These are phyloP conservation scores for Ampelocalamus luodianensis DNA, from an alignment of 176 grass and related monocot genomes.

Conservation along the genomic window DNA sequence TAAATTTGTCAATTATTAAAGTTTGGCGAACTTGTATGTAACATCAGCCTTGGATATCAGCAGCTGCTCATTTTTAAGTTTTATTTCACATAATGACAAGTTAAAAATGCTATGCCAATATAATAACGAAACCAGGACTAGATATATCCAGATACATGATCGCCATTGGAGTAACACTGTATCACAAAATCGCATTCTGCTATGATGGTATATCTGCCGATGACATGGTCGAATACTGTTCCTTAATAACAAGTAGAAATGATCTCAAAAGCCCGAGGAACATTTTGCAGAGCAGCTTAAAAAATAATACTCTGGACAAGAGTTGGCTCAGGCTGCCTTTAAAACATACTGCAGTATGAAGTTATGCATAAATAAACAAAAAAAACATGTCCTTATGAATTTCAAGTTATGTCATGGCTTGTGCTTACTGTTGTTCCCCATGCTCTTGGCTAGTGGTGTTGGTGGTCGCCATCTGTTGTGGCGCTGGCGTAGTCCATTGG, in stretches of 20 bases:
- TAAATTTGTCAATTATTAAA: not conserved
- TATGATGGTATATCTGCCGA: not conserved
- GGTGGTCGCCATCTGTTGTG: too few relatives aligned
- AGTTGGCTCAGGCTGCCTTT: not conserved
- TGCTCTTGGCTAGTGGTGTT: too few relatives aligned
- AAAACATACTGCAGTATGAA: not conserved
- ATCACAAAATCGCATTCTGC: not conserved
- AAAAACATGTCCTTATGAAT: not conserved
- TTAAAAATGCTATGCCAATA: not conserved
- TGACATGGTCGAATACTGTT: conserved; percentile 10
- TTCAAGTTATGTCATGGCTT: conserved; percentile 12
- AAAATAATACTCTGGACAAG: not conserved
- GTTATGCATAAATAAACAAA: conserved; percentile 23
- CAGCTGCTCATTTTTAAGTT: not conserved
- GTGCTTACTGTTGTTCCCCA: too few relatives aligned
- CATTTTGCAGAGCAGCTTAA: conserved; percentile 34
- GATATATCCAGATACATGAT: not conserved
- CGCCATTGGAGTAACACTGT: not conserved
- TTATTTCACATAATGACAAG: conserved; percentile 10
- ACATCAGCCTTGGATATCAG: not conserved
- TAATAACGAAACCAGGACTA: not conserved
- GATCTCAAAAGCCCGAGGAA: not conserved
- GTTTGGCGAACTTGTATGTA: not conserved
- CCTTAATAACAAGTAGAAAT: not conserved
- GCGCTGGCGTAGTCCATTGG: too few relatives aligned